Base-by-base conservation (phyloP, 805 yeast genomes). In the Candida pseudoglaebosa region DNA sequence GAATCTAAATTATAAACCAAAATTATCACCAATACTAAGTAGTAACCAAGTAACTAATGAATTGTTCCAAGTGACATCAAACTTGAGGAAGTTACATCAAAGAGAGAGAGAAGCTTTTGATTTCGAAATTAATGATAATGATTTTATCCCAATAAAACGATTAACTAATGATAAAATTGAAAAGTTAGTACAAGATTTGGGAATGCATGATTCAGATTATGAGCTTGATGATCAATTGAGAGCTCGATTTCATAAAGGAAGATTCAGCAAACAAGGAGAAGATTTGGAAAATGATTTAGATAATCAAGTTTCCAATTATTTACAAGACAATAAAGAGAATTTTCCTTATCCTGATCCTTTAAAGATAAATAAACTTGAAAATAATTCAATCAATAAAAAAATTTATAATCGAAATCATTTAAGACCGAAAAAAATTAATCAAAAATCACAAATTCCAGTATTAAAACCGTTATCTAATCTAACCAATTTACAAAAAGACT, bases 111-210 rank as follows among this genome's bases (percentile, higher is more conserved):
- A 26, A 2, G 14, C 26, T 10, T 43, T 46, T 24, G 49, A 41
- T 17, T 46, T 44, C 20, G 38, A 32, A 20, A 34, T 32, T 18
- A 50, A 47, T 16, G 54, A 43, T 26, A 17, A 31, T n/a, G 26
- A 12, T 12, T 41, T 51, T 21, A 43, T 48, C 21, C 36, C 38
- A 20, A 50, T 48, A 8, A 47, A 50, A 29, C 36, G 55, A 40
- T 49, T 66, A 21, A 54, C 56, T 31, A 64, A 65, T 38, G 53
- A 59, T 44, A 69, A 68, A 42, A 56, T 69, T 28, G 65, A 61
- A 24, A 65, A 63, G 39, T 53, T 70, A 45, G 54, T 69, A 17
- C 44, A 50, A 28, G 53, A 62, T 37, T 50, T 71, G 38, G 59
- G 58, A 18, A 52, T 53, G 14, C 15, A 26, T 22, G 52, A 32